A percentile compares a stretch with the other conserved stretches of the same genome.
Evolutionary conservation across 192 early-diverging fungal genomes (phyloP).

Genomic region (Dissophora globulifera): DNA sequence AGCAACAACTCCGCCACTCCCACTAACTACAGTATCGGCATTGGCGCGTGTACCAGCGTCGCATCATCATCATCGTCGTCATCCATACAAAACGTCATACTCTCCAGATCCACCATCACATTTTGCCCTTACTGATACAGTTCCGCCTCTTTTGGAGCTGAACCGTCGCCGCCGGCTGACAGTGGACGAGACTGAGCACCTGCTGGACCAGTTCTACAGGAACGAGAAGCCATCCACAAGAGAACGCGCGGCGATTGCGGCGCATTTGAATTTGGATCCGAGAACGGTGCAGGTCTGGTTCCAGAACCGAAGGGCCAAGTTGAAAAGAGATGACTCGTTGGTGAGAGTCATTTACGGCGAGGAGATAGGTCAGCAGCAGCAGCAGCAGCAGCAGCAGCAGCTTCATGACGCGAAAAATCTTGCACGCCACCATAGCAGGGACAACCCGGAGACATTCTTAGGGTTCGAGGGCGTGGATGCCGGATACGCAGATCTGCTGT

Average conservation of each 20-base stretch:
- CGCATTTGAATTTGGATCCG: constrained; percentile 73
- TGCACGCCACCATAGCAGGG: no score
- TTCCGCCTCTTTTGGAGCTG: not conserved
- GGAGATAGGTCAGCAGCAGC: not conserved
- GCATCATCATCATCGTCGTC: no score
- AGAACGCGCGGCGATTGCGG: constrained; percentile 68
- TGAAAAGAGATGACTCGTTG: constrained; percentile 67
- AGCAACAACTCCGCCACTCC: no score
- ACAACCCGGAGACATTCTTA: no score
- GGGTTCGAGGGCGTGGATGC: no score
- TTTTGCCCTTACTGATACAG: no score
- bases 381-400: not conserved
- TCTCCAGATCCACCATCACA: no score
- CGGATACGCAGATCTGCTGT: no score
- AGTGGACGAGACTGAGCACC: constrained; percentile 71
- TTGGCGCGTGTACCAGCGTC: no score
- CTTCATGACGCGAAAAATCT: no score
- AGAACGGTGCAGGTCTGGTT: constrained; percentile 88
- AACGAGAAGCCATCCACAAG: constrained; percentile 74
- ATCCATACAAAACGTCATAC: no score
- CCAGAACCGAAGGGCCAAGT: constrained; percentile 90
- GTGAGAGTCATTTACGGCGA: not conserved
- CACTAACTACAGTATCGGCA: no score
- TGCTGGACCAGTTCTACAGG: constrained; percentile 66
- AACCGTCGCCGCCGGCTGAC: constrained; percentile 72